These are phyloP conservation scores for Cornus florida DNA, from an alignment of 148 eudicot genomes.

Conservation along the genomic window DNA sequence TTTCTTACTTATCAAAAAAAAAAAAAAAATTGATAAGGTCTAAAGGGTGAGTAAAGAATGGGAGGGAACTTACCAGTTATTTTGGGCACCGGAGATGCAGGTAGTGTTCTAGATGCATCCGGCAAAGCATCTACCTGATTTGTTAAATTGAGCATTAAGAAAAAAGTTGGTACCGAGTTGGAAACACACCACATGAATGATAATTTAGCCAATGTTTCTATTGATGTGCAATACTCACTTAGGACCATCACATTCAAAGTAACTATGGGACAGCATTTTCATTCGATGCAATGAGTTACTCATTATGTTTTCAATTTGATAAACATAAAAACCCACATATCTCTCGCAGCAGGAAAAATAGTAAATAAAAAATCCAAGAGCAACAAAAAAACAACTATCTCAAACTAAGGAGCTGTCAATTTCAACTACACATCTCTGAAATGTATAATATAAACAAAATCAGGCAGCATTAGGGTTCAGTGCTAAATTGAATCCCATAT, in stretches of 20 bases:
- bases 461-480: background rate
- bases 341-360: too few relatives aligned
- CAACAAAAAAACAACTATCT: too few relatives aligned
- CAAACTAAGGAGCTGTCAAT: too few relatives aligned
- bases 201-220: background rate
- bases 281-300: background rate
- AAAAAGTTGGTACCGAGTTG: background rate
- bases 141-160: background rate
- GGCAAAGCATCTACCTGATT: slow-evolving; percentile 35
- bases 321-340: background rate
- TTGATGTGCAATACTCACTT: background rate
- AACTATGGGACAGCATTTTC: background rate
- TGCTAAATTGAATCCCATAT: background rate
- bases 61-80: slow-evolving; percentile 24
- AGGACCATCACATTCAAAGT: background rate
- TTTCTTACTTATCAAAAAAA: too few relatives aligned
- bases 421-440: background rate
- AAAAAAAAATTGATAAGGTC: background rate
- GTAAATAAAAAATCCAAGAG: too few relatives aligned
- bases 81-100: slow-evolving; percentile 27
- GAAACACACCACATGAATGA: background rate
- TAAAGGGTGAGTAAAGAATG: background rate
- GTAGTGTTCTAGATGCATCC: slow-evolving; percentile 22
- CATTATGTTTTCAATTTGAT: background rate
- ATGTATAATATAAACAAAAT: background rate